These are phyloP conservation scores for Solanum hybrid DNA, from an alignment of 305 asterid species.

Conservation along the genomic window DNA sequence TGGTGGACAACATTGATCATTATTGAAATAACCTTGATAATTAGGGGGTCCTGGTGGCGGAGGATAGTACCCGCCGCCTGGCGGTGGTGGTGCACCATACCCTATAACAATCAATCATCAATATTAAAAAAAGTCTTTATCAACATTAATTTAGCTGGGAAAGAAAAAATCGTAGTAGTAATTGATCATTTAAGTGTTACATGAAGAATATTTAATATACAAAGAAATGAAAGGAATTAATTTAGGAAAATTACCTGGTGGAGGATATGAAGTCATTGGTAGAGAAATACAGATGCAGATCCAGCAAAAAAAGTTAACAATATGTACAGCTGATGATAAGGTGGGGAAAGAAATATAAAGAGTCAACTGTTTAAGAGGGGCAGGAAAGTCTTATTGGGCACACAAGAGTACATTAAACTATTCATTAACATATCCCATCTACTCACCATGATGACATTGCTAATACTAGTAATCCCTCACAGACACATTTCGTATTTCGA, in stretches of 20 bases:
- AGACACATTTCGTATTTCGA: no score
- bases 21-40: background rate
- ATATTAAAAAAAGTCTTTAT: background rate
- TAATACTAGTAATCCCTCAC: no score
- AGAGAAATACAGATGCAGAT: background rate
- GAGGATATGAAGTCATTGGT: background rate
- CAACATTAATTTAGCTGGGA: background rate
- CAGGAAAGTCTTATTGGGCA: no score
- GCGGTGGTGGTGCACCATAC: background rate
- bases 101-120: background rate
- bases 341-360: background rate
- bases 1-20: background rate
- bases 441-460: no score
- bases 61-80: background rate
- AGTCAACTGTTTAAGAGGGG: no score
- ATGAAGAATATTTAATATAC: no score
- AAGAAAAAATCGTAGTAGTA: background rate
- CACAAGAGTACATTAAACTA: no score
- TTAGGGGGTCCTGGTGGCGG: background rate
- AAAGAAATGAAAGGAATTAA: background rate
- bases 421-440: no score
- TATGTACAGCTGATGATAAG: background rate
- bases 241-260: background rate
- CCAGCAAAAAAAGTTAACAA: background rate
- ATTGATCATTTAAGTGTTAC: background rate